Conservation (phyloP, 106 monocot species). For the Allium sativum region DNA sequence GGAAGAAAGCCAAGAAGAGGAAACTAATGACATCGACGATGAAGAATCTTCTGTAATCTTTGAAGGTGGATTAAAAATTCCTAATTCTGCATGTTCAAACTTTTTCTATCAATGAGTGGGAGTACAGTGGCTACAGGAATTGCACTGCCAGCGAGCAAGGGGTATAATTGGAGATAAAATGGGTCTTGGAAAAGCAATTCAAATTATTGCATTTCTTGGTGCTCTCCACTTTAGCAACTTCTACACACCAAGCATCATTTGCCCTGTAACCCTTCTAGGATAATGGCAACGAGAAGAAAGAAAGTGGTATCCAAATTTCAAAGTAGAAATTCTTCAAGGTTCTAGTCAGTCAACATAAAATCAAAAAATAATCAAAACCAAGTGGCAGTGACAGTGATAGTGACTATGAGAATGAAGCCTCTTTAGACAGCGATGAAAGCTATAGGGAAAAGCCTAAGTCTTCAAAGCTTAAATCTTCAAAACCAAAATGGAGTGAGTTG, state of each 20-base stretch:
- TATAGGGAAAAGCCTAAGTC: neutral
- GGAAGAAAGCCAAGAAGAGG: conserved; percentile 29
- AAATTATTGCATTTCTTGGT: conserved; percentile 78
- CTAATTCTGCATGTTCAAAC: conserved; percentile 36
- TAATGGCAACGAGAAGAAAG: conserved; percentile 83
- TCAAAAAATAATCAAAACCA: neutral
- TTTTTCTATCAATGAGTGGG: conserved; percentile 97
- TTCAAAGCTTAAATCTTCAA: conserved; percentile 5
- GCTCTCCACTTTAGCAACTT: conserved; percentile 77
- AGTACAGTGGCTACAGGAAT: conserved; percentile 95
- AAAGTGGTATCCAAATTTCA: conserved; percentile 84
- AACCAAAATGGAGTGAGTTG: conserved; percentile 60
- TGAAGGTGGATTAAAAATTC: conserved; percentile 91
- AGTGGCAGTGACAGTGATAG: conserved; percentile 22
- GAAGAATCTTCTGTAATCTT: conserved; percentile 32
- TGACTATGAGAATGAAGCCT: conserved; percentile 57
- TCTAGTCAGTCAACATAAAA: conserved; percentile 34
- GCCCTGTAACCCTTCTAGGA: conserved; percentile 79
- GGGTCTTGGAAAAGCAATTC: conserved; percentile 93
- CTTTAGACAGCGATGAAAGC: conserved; percentile 33
- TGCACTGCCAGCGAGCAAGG: conserved; percentile 92
- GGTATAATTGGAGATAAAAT: conserved; percentile 99
- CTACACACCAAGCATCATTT: conserved; percentile 87
- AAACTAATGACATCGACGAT: conserved; percentile 11
- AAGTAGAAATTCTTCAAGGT: conserved; percentile 86